phyloP scores from a whole-genome alignment of 2,329 filamentous ascomycete species.

The Scedosporium dehoogii region DNA sequence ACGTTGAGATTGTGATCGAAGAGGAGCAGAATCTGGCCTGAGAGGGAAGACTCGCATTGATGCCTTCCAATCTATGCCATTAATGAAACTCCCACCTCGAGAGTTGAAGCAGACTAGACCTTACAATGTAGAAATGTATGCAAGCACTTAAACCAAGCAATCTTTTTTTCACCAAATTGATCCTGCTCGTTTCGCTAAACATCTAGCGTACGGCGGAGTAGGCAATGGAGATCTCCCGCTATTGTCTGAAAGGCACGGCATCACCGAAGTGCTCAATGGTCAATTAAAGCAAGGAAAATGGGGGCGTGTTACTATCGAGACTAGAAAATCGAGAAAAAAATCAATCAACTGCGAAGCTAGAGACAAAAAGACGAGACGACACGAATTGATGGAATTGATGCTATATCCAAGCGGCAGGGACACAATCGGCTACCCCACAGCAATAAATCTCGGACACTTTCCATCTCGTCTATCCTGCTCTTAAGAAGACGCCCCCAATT shows the following conservation, averaged over 20 bases:
- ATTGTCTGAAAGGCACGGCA: neutral
- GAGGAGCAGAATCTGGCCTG: too few species aligned
- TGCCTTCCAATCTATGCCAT: too few species aligned
- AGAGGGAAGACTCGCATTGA: too few species aligned
- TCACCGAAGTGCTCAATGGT: neutral
- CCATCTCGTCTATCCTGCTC: neutral
- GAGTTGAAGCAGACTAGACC: neutral
- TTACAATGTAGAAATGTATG: neutral
- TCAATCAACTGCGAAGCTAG: neutral
- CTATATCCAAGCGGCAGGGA: neutral
- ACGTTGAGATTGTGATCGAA: too few species aligned
- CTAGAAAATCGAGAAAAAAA: neutral
- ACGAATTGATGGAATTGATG: neutral
- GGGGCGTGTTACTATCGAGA: neutral
- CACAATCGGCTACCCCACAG: neutral
- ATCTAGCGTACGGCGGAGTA: neutral
- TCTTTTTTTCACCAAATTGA: too few species aligned
- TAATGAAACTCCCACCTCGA: neutral
- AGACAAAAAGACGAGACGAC: neutral
- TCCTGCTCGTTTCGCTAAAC: neutral
- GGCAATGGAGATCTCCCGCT: neutral
- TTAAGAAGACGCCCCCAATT: neutral
- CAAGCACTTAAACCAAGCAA: neutral
- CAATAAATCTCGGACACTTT: constrained; percentile 2
- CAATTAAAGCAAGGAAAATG: neutral